Conservation (phyloP, 805 yeast genomes). For the Tetrapisispora pingtungensis region DNA sequence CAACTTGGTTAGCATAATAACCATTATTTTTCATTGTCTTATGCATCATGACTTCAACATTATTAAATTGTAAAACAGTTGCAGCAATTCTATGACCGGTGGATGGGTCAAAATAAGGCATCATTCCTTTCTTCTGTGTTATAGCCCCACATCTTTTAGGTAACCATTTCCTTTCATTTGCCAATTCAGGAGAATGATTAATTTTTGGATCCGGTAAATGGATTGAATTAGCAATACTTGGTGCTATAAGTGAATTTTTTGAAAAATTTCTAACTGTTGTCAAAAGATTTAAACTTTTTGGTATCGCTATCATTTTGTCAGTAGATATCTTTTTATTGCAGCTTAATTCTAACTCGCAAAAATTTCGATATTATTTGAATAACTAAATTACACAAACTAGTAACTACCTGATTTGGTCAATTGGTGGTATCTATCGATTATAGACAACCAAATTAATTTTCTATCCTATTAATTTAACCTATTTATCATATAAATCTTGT, state of each 20-base stretch:
- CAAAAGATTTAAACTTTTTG: not conserved
- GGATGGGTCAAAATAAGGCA: slow-evolving; percentile 59
- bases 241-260: slow-evolving; percentile 28
- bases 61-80: slow-evolving; percentile 78
- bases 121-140: slow-evolving; percentile 84
- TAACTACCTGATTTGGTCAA: no score
- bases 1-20: slow-evolving; percentile 77
- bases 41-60: slow-evolving; percentile 73
- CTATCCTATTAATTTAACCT: no score
- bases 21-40: slow-evolving; percentile 69
- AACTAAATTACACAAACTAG: no score
- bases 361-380: no score
- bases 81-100: slow-evolving; percentile 68
- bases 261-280: slow-evolving; percentile 7
- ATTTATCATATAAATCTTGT: no score
- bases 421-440: no score
- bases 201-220: slow-evolving; percentile 36
- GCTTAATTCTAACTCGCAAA: no score
- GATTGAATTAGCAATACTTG: slow-evolving; percentile 24
- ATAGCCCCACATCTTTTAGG: slow-evolving; percentile 74
- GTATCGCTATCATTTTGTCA: not conserved
- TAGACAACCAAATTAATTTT: no score
- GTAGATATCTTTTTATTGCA: no score
- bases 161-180: slow-evolving; percentile 62
- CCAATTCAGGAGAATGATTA: slow-evolving; percentile 57